Conservation (phyloP, 495 filamentous ascomycete genomes). For the Terfezia claveryi region DNA sequence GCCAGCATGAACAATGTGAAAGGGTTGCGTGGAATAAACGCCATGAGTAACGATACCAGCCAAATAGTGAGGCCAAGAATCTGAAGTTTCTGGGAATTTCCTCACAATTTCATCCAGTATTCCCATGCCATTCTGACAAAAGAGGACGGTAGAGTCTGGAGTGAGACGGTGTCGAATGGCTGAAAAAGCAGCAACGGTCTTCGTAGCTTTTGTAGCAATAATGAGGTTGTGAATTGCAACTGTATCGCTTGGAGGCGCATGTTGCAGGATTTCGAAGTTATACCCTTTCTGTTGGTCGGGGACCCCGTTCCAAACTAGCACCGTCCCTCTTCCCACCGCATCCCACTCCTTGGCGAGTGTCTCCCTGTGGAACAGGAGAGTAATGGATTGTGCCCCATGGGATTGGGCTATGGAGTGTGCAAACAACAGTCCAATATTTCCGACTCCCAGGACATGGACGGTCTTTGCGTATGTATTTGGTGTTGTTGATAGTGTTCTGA, state of each 20-base stretch:
- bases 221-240: conserved; percentile 49
- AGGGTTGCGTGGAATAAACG: conserved; percentile 32
- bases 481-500: too few relatives aligned
- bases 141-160: conserved; percentile 46
- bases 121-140: conserved; percentile 72
- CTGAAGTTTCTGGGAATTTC: conserved; percentile 19
- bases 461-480: too few relatives aligned
- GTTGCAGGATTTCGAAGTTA: conserved; percentile 22
- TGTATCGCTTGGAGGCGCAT: background rate
- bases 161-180: conserved; percentile 43
- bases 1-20: conserved; percentile 42
- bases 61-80: conserved; percentile 35
- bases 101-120: conserved; percentile 24
- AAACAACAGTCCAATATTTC: conserved; percentile 33
- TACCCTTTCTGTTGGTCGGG: conserved; percentile 7
- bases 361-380: conserved; percentile 27
- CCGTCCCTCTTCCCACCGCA: conserved; percentile 1
- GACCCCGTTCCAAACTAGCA: conserved; percentile 18
- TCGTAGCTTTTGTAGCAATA: conserved; percentile 38
- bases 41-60: conserved; percentile 47
- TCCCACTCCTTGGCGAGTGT: conserved; percentile 23
- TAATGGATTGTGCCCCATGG: conserved; percentile 20
- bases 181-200: conserved; percentile 35
- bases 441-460: conserved; percentile 34
- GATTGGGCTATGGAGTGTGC: conserved; percentile 24